These are phyloP conservation scores for Pseudopediastrum boryanum DNA, from an alignment of 139 green algal species.

Conservation along the genomic window DNA sequence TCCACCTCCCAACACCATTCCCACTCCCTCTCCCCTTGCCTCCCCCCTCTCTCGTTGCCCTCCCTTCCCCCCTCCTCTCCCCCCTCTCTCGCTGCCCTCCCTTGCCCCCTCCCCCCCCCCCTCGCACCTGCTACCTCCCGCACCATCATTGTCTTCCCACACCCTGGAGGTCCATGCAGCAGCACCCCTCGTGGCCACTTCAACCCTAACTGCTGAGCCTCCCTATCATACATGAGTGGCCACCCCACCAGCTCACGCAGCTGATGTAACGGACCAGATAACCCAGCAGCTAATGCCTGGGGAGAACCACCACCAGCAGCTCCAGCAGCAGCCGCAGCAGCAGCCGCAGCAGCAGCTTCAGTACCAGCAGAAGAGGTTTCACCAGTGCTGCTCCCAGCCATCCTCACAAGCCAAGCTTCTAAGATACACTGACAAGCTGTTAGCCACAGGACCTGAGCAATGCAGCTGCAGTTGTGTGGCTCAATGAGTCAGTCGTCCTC, in stretches of 20 bases:
- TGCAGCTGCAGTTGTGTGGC: background rate
- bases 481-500: conserved; percentile 12
- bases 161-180: conserved; percentile 78
- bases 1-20: background rate
- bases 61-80: no score
- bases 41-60: no score
- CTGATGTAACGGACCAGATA: conserved; percentile 33
- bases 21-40: background rate
- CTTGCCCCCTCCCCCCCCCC: no score
- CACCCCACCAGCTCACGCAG: conserved; percentile 76
- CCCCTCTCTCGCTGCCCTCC: no score
- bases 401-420: no score
- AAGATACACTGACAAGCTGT: no score
- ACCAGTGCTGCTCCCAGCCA: background rate
- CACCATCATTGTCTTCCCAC: conserved; percentile 96
- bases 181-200: conserved; percentile 78
- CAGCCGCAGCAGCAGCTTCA: conserved; percentile 1
- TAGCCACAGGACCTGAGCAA: no score
- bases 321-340: background rate
- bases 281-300: conserved; percentile 8
- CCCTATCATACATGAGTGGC: conserved; percentile 54
- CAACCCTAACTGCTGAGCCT: conserved; percentile 65
- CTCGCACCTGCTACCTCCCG: conserved; percentile 78
- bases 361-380: background rate
- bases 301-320: background rate